Conservation (phyloP, 2,329 filamentous ascomycete genomes). For the Magnaporthiopsis incrustans region DNA sequence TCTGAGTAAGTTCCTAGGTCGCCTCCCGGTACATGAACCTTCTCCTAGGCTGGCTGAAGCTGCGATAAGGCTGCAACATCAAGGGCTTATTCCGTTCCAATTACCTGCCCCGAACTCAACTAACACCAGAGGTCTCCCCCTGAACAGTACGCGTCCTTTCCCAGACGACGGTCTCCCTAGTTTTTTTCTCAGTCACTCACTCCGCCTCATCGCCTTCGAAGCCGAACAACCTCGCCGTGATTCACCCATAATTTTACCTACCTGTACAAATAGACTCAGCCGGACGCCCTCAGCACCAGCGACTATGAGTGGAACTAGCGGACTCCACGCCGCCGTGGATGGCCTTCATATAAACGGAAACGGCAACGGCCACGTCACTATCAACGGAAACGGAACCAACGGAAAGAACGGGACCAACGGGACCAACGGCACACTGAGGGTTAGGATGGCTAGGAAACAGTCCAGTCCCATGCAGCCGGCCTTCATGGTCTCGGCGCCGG, state of each 20-base stretch:
- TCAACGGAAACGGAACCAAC: neutral
- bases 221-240: neutral
- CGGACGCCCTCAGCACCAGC: neutral
- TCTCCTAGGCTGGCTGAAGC: neutral
- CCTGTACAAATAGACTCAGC: neutral
- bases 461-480: constrained; percentile 68
- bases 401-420: constrained; percentile 11
- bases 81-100: neutral
- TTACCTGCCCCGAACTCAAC: neutral
- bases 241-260: neutral
- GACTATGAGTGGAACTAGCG: constrained; percentile 12
- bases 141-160: neutral
- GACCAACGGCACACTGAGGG: constrained; percentile 23
- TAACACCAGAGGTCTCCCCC: neutral
- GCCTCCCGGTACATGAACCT: neutral
- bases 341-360: constrained; percentile 18
- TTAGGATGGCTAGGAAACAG: constrained; percentile 43
- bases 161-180: neutral
- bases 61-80: neutral
- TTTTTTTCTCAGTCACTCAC: neutral
- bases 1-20: neutral
- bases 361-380: constrained; percentile 19
- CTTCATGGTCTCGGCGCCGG: constrained; percentile 97
- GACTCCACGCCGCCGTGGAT: constrained; percentile 14
- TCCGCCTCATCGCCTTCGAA: neutral